Percentiles rank a stretch among this genome's conserved stretches.
Conservation (phyloP, 495 filamentous ascomycete species). For the Sporormia fimetaria region DNA sequence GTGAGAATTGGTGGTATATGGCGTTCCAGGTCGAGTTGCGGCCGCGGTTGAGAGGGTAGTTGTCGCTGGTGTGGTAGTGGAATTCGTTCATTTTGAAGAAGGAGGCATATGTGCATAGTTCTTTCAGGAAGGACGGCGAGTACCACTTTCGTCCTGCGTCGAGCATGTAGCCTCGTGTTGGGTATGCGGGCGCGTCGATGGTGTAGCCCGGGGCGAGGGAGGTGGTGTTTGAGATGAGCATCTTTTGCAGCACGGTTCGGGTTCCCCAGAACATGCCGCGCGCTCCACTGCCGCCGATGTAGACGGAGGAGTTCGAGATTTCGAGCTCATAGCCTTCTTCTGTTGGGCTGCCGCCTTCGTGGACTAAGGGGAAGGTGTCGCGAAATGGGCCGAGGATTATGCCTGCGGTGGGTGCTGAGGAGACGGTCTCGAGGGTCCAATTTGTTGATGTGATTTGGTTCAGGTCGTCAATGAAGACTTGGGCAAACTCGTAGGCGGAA, state of each 20-base stretch:
- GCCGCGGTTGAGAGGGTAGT: slow-evolving; percentile 45
- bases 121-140: slow-evolving; percentile 40
- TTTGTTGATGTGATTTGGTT: slow-evolving; percentile 30
- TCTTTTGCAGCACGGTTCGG: slow-evolving; percentile 40
- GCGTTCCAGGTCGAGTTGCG: slow-evolving; percentile 41
- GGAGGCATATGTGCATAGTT: slow-evolving; percentile 45
- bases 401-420: slow-evolving; percentile 28
- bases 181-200: slow-evolving; percentile 39
- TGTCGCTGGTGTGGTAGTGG: slow-evolving; percentile 47
- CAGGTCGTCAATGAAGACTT: slow-evolving; percentile 39
- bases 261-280: slow-evolving; percentile 49
- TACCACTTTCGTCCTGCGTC: slow-evolving; percentile 51
- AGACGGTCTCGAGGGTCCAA: slow-evolving; percentile 28
- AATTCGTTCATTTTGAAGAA: slow-evolving; percentile 50
- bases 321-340: slow-evolving; percentile 42
- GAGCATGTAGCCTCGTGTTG: slow-evolving; percentile 42
- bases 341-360: slow-evolving; percentile 37
- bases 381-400: slow-evolving; percentile 30
- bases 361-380: slow-evolving; percentile 28
- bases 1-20: slow-evolving; percentile 43
- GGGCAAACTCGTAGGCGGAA: slow-evolving; percentile 38
- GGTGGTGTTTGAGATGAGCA: slow-evolving; percentile 30
- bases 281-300: slow-evolving; percentile 38
- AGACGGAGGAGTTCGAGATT: slow-evolving; percentile 27
- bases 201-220: slow-evolving; percentile 29